These are phyloP conservation scores for Penicillium fuscoglaucum DNA, from an alignment of 2,329 filamentous ascomycete species.

Conservation along the genomic window DNA sequence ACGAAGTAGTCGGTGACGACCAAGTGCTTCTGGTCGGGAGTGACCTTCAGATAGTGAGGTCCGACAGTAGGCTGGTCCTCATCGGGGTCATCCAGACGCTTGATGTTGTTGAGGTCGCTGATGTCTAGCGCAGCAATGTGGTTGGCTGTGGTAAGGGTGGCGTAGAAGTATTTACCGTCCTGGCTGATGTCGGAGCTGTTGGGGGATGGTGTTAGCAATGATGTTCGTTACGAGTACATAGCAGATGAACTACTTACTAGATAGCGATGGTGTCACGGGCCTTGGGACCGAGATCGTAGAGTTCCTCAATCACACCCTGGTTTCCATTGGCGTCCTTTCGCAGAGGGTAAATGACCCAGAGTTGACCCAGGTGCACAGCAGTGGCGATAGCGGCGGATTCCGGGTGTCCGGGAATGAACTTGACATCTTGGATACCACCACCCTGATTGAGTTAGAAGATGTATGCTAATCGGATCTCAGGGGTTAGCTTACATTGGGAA, in stretches of 20 bases:
- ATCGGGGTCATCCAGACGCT: conserved; percentile 61
- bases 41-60: conserved; percentile 65
- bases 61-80: conserved; percentile 61
- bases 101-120: conserved; percentile 59
- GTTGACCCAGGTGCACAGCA: conserved; percentile 59
- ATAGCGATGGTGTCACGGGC: conserved; percentile 59
- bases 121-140: conserved; percentile 64
- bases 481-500: conserved; percentile 51
- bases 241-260: conserved; percentile 42
- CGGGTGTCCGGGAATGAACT: conserved; percentile 63
- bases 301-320: conserved; percentile 58
- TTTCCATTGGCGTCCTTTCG: conserved; percentile 56
- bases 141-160: conserved; percentile 62
- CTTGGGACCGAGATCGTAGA: conserved; percentile 59
- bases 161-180: conserved; percentile 60
- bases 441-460: conserved; percentile 36
- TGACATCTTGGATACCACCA: conserved; percentile 63
- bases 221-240: background rate
- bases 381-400: conserved; percentile 61
- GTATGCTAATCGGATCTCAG: background rate
- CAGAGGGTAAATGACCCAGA: conserved; percentile 67
- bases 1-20: conserved; percentile 68
- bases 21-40: conserved; percentile 64
- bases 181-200: conserved; percentile 56
- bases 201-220: background rate